Conservation (phyloP, 345 rosid genomes). For the Physaria fendleri region DNA sequence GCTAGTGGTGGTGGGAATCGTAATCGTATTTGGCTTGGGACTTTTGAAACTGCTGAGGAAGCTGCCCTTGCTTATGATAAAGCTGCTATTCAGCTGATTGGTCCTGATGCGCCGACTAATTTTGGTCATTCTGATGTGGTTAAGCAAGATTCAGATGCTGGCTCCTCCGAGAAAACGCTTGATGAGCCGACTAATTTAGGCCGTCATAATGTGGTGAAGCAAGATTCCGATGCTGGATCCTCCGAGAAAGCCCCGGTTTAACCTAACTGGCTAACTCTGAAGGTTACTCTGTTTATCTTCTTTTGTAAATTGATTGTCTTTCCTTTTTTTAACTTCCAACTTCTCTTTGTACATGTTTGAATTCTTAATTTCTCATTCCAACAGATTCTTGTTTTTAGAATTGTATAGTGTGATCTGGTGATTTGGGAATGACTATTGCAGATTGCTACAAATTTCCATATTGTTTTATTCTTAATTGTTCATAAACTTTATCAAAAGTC, state of each 20-base stretch:
- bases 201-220: neutral
- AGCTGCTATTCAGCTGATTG: slow-evolving; percentile 45
- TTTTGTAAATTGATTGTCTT: slow-evolving; percentile 13
- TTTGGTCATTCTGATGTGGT: slow-evolving; percentile 28
- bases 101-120: slow-evolving; percentile 46
- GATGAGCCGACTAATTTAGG: slow-evolving; percentile 51
- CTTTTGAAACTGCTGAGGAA: slow-evolving; percentile 53
- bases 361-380: neutral
- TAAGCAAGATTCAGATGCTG: no score
- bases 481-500: neutral
- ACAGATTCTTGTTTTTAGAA: neutral
- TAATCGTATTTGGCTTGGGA: slow-evolving; percentile 56
- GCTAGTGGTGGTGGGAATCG: slow-evolving; percentile 14
- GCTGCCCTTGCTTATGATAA: slow-evolving; percentile 53
- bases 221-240: slow-evolving; percentile 2
- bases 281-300: neutral
- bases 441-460: neutral
- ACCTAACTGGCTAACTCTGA: slow-evolving; percentile 2
- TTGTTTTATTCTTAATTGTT: neutral
- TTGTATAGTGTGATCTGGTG: neutral
- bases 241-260: neutral
- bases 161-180: no score
- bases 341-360: neutral
- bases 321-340: neutral
- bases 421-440: neutral